Evolutionary conservation across 305 asterid species (phyloP).

Genomic region (Petunia hybrid): DNA sequence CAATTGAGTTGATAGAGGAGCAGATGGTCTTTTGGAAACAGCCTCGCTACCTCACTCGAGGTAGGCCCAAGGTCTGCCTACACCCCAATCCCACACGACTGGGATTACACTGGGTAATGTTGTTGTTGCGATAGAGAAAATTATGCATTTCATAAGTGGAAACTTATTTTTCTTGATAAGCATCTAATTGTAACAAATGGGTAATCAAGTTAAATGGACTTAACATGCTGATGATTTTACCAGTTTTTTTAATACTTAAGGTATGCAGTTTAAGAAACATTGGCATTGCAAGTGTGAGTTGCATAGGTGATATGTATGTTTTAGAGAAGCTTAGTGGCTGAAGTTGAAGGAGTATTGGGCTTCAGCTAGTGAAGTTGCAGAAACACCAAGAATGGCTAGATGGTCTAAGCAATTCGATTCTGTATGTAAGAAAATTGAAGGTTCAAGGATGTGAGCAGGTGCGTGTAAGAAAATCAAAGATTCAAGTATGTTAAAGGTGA

Average conservation of each 20-base stretch:
- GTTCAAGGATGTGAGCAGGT: constrained; percentile 14
- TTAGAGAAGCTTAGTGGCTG: neutral
- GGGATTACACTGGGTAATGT: no score
- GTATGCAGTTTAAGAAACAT: neutral
- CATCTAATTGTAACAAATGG: neutral
- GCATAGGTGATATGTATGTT: constrained; percentile 5
- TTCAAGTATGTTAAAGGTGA: constrained; percentile 9
- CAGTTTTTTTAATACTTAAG: neutral
- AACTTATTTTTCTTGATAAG: no score
- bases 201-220: neutral
- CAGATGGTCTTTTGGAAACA: no score
- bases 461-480: neutral
- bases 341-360: neutral
- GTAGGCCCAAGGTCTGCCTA: no score
- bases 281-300: constrained; percentile 3
- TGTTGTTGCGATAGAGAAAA: no score
- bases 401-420: neutral
- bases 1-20: neutral
- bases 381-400: neutral
- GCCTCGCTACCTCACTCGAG: no score
- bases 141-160: no score
- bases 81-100: no score
- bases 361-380: constrained; percentile 4
- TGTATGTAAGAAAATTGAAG: neutral
- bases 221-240: neutral